Evolutionary conservation across 768 basidiomycete genomes (phyloP).

Genomic region (Podaxis sp.): DNA sequence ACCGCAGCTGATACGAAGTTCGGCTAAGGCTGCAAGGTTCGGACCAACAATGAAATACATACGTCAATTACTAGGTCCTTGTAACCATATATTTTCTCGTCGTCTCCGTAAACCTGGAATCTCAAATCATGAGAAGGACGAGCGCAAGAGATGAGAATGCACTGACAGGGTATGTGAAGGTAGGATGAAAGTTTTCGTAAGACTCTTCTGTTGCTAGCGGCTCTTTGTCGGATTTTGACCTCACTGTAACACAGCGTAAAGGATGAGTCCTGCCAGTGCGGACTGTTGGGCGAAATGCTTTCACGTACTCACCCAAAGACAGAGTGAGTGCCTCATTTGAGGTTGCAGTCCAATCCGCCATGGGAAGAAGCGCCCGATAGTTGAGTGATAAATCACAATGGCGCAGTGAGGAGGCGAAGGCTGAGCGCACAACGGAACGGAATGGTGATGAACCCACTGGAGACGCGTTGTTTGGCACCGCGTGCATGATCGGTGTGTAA

Average conservation of each 20-base stretch:
- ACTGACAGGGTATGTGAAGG: conserved; percentile 91
- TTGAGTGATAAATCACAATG: neutral
- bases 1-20: conserved; percentile 55
- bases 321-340: conserved; percentile 77
- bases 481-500: neutral
- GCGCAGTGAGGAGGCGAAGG: neutral
- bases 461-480: conserved; percentile 35
- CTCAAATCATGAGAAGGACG: neutral
- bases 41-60: conserved; percentile 24
- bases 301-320: conserved; percentile 60
- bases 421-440: neutral
- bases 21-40: neutral
- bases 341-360: conserved; percentile 75
- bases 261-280: neutral
- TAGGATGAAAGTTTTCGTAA: conserved; percentile 74
- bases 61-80: conserved; percentile 83
- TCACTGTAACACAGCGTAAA: conserved; percentile 44
- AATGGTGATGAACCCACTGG: neutral
- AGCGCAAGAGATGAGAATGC: neutral
- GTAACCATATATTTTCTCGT: conserved; percentile 96
- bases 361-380: conserved; percentile 16
- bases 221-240: conserved; percentile 66
- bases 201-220: conserved; percentile 54
- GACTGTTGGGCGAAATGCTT: neutral
- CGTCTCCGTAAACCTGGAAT: conserved; percentile 86